Evolutionary conservation across 441 rosid species (phyloP), one percentile per base, ranked within the genome.

Genomic region (Populus hybrid): DNA sequence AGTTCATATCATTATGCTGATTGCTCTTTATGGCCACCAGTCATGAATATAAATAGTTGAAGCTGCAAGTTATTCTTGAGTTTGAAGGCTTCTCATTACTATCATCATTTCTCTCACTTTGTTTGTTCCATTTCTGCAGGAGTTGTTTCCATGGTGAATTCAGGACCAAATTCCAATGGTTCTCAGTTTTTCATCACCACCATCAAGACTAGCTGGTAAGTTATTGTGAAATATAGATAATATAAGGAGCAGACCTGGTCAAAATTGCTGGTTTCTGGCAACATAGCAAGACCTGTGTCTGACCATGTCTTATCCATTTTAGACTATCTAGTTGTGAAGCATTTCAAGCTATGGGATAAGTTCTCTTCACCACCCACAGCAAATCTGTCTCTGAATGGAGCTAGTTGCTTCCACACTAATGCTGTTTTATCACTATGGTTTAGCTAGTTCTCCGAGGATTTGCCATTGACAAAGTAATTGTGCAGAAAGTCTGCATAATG

Each of bases 171-270:
- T 84, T 91, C 97, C 63, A 95, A 94, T 80, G 99, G 99, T 77
- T 95, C 94, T 0, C 98, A 95, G 89, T 95, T 95, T 85, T 94
- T 91, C 77, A 92, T 95, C 80, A 92, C 97, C 72, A 90, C 98
- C 1, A 82, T 94, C 74, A 95, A 95, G 86, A 89, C 99, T 83
- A 86, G 91, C 88, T 95, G 99, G 99, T 95, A 93, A 80, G 78
- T 34, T 64, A 18, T n/a, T 46, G 69, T 67, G 21, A 42, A 30
- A 24, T 24, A 30, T 18, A 50, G 24, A 64, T 7, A 50, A 6
- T 40, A 20, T 75, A 32, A 6, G 20, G 66, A 9, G 23, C 12
- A 46, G 26, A 23, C 23, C 6, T 50, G 21, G 21, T 10, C n/a
- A 7, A 23, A 20, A 66, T 68, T 46, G 30, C 57, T 67, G 66